Conservation (phyloP, 73 alveolate genomes). For the Paramecium pentaurelia region DNA sequence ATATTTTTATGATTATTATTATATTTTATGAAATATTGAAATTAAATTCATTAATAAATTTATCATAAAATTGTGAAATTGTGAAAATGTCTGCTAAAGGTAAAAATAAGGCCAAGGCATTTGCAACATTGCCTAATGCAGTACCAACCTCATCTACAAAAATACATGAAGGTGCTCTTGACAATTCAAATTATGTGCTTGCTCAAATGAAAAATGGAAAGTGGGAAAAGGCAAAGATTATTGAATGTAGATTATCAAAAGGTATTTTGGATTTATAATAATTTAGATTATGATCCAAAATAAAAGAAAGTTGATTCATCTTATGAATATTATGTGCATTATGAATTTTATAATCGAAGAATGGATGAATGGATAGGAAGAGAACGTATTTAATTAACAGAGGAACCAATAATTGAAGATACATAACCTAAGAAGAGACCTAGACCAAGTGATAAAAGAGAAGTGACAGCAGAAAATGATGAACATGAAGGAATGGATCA, state of each 20-base stretch:
- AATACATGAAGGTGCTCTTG: constrained; percentile 60
- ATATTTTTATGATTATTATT: neutral
- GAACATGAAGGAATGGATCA: constrained; percentile 80
- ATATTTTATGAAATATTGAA: neutral
- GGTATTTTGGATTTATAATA: neutral
- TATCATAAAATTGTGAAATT: neutral
- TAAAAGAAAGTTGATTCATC: constrained; percentile 19
- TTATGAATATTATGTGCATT: constrained; percentile 84
- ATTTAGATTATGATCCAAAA: constrained; percentile 26
- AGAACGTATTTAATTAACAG: constrained; percentile 56
- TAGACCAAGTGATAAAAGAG: constrained; percentile 44
- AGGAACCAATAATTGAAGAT: neutral
- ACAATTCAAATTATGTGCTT: constrained; percentile 5
- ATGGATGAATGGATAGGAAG: constrained; percentile 89
- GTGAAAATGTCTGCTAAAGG: constrained; percentile 34
- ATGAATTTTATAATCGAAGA: constrained; percentile 83
- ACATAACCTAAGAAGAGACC: constrained; percentile 22
- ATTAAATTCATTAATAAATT: neutral
- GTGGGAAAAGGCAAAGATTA: constrained; percentile 52
- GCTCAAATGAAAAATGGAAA: constrained; percentile 55
- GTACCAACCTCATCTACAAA: neutral
- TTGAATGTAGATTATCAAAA: constrained; percentile 45
- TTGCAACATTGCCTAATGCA: neutral
- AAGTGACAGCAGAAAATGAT: constrained; percentile 54
- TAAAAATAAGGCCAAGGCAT: neutral